These are phyloP conservation scores for Malus hybrid DNA, from an alignment of 331 rosid genomes.

Conservation along the genomic window DNA sequence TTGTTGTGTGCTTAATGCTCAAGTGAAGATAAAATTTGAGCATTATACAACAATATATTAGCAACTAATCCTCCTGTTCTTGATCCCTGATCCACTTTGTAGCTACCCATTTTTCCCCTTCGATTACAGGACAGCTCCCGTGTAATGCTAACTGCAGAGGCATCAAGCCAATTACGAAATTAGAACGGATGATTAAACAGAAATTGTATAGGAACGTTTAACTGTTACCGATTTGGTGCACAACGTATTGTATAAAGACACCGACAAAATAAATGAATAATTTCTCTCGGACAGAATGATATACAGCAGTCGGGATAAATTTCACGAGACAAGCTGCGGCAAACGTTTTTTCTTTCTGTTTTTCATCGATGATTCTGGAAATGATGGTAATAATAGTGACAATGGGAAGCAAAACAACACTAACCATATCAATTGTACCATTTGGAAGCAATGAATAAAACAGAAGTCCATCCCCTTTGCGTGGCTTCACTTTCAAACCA, in stretches of 20 bases:
- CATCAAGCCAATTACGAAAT: background rate
- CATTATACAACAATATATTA: background rate
- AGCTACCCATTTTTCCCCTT: conserved; percentile 92
- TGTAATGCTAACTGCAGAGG: conserved; percentile 70
- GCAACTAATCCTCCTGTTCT: conserved; percentile 22
- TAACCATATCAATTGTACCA: conserved; percentile 78
- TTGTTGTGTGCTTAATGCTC: background rate
- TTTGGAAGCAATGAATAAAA: conserved; percentile 72
- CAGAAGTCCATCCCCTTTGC: conserved; percentile 83
- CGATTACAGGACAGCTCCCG: conserved; percentile 81
- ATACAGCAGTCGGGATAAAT: background rate
- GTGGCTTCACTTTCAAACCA: conserved; percentile 83
- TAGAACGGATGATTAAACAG: background rate
- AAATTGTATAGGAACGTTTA: background rate
- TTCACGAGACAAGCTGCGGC: background rate
- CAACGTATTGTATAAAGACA: background rate
- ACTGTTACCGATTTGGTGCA: background rate
- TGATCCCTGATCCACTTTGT: conserved; percentile 91
- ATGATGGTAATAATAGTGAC: background rate
- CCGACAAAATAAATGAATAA: background rate
- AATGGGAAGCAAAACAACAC: conserved; percentile 23
- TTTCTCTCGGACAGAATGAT: background rate
- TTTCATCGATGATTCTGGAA: background rate
- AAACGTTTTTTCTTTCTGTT: background rate
- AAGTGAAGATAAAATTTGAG: conserved; percentile 1